phyloP scores from a whole-genome alignment of 1,284 basidiomycete genomes.

The Puccinia coronata region DNA sequence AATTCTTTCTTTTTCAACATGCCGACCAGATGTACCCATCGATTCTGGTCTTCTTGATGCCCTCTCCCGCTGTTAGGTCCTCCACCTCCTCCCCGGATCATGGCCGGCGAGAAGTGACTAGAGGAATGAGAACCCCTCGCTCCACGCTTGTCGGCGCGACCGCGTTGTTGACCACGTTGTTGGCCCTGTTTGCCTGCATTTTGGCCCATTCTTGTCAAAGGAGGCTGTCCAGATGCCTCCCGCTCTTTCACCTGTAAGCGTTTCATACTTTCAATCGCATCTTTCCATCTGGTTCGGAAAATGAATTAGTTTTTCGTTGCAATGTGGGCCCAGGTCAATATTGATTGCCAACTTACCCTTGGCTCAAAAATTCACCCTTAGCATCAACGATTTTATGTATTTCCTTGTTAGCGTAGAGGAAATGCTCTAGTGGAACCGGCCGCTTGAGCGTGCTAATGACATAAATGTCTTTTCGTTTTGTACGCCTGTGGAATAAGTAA shows the following conservation, averaged over 20 bases:
- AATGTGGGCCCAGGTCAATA: background rate
- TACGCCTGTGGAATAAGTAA: conserved; percentile 69
- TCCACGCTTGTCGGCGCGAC: conserved; percentile 54
- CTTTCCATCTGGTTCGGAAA: conserved; percentile 69
- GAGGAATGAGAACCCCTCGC: conserved; percentile 50
- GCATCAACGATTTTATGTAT: conserved; percentile 90
- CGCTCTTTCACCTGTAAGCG: conserved; percentile 63
- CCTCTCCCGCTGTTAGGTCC: conserved; percentile 62
- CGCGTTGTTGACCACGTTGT: conserved; percentile 52
- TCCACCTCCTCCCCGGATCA: conserved; percentile 64
- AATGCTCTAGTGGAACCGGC: conserved; percentile 96
- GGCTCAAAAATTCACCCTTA: conserved; percentile 71
- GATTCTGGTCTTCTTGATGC: conserved; percentile 77
- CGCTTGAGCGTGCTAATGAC: conserved; percentile 96
- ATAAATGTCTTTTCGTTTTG: conserved; percentile 99
- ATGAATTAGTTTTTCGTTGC: conserved; percentile 4
- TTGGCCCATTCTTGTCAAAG: conserved; percentile 51
- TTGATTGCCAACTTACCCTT: conserved; percentile 65
- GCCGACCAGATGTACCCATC: conserved; percentile 89
- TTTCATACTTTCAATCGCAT: conserved; percentile 80
- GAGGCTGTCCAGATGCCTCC: conserved; percentile 53
- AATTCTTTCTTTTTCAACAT: conserved; percentile 81
- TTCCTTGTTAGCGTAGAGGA: conserved; percentile 88
- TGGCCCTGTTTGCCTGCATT: conserved; percentile 47
- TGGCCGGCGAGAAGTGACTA: conserved; percentile 59